These are phyloP conservation scores for Colletotrichum higginsianum DNA, from an alignment of 2,329 filamentous ascomycete genomes.

Conservation along the genomic window DNA sequence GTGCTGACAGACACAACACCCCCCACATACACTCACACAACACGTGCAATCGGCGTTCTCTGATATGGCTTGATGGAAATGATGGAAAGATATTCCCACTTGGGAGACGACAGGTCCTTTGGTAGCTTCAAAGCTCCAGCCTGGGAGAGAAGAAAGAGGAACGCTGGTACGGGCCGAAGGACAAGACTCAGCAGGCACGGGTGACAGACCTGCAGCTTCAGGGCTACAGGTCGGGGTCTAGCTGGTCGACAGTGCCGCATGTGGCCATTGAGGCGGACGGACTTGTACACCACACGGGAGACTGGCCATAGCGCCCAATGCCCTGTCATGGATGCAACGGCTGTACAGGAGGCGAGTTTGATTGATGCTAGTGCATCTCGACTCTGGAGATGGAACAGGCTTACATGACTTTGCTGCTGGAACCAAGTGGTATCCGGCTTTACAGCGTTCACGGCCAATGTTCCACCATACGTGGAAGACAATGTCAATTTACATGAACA, in stretches of 20 bases:
- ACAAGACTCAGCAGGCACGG: slow-evolving; percentile 27
- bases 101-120: slow-evolving; percentile 62
- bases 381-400: slow-evolving; percentile 25
- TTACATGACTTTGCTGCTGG: slow-evolving; percentile 28
- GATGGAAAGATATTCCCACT: slow-evolving; percentile 44
- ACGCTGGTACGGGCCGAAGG: slow-evolving; percentile 33
- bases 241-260: slow-evolving; percentile 28
- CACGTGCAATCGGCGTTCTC: slow-evolving; percentile 48
- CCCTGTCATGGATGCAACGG: slow-evolving; percentile 1
- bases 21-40: slow-evolving; percentile 39
- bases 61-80: slow-evolving; percentile 57
- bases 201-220: slow-evolving; percentile 29
- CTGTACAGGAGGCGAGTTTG: slow-evolving; percentile 31
- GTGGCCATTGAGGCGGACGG: slow-evolving; percentile 31
- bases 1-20: slow-evolving; percentile 42
- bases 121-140: slow-evolving; percentile 78
- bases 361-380: slow-evolving; percentile 42
- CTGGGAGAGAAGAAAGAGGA: slow-evolving; percentile 52
- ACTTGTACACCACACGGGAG: slow-evolving; percentile 16
- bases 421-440: slow-evolving; percentile 39
- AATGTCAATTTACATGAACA: slow-evolving; percentile 37
- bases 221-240: slow-evolving; percentile 29
- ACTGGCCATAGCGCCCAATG: slow-evolving; percentile 14
- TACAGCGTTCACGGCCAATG: slow-evolving; percentile 28
- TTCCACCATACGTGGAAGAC: slow-evolving; percentile 22